These are phyloP conservation scores for Microcyclospora pomicola DNA, from an alignment of 2,329 filamentous ascomycete genomes.

Conservation along the genomic window DNA sequence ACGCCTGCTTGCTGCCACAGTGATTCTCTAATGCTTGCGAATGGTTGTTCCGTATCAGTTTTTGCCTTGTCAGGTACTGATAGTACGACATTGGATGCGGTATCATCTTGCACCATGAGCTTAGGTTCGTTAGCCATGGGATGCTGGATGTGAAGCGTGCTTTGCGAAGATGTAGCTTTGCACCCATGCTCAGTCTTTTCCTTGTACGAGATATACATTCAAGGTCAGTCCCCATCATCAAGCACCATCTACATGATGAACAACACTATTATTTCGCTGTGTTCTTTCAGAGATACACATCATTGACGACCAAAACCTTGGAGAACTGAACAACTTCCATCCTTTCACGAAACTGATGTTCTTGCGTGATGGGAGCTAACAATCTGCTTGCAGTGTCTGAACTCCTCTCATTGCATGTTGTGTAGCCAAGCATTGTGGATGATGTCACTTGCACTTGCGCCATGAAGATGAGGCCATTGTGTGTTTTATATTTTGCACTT, in stretches of 20 bases:
- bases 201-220: conserved; percentile 2
- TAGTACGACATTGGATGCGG: conserved; percentile 1
- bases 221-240: conserved; percentile 2
- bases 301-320: conserved; percentile 53
- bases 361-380: too few relatives aligned
- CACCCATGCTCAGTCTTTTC: conserved; percentile 1
- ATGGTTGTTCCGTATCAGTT: too few relatives aligned
- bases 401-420: too few relatives aligned
- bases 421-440: too few relatives aligned
- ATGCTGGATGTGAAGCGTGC: neutral
- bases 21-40: too few relatives aligned
- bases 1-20: too few relatives aligned
- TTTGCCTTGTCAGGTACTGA: neutral
- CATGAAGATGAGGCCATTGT: too few relatives aligned
- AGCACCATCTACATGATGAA: conserved; percentile 38
- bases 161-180: too few relatives aligned
- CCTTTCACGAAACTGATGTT: neutral
- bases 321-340: conserved; percentile 41
- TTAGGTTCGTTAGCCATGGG: conserved; percentile 2
- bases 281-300: conserved; percentile 45
- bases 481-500: too few relatives aligned
- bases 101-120: conserved; percentile 1
- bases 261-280: conserved; percentile 44
- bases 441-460: too few relatives aligned
- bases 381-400: too few relatives aligned